Percentiles rank a stretch among this genome's conserved stretches.
Evolutionary conservation across 1,139 yeast species (phyloP).

Genomic region (Kodamaea alishanica): DNA sequence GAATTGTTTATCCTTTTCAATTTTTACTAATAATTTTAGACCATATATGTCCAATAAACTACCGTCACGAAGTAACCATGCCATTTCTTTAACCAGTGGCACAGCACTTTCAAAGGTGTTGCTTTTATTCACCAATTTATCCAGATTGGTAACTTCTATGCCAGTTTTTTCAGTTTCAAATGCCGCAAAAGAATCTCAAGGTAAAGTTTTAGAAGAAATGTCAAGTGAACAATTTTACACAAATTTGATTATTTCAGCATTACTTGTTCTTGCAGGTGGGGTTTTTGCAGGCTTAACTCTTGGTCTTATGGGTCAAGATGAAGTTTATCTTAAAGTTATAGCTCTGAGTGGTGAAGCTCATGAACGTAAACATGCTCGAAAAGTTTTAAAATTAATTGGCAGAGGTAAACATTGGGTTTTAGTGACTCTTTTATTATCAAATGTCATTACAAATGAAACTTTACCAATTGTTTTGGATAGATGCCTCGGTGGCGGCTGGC

Average conservation of each 20-base stretch:
- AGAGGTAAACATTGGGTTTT: slow-evolving; percentile 97
- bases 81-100: slow-evolving; percentile 21
- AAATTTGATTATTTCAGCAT: slow-evolving; percentile 56
- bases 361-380: slow-evolving; percentile 70
- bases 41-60: slow-evolving; percentile 20
- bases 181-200: slow-evolving; percentile 4
- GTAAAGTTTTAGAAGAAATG: slow-evolving; percentile 15
- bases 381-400: slow-evolving; percentile 68
- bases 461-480: slow-evolving; percentile 91
- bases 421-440: slow-evolving; percentile 78
- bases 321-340: slow-evolving; percentile 76
- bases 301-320: slow-evolving; percentile 98
- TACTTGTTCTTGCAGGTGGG: slow-evolving; percentile 84
- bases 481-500: slow-evolving; percentile 96
- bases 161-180: slow-evolving; percentile 10
- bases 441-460: slow-evolving; percentile 93
- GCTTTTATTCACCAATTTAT: slow-evolving; percentile 22
- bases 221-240: slow-evolving; percentile 47
- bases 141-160: slow-evolving; percentile 20
- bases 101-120: slow-evolving; percentile 18
- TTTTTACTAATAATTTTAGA: too few species aligned
- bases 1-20: too few species aligned
- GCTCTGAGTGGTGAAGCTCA: slow-evolving; percentile 52
- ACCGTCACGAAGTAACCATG: slow-evolving; percentile 23
- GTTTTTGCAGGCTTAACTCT: slow-evolving; percentile 93